These are phyloP conservation scores for Pestalotiopsis sp. DNA, from an alignment of 2,329 filamentous ascomycete genomes.

Conservation along the genomic window DNA sequence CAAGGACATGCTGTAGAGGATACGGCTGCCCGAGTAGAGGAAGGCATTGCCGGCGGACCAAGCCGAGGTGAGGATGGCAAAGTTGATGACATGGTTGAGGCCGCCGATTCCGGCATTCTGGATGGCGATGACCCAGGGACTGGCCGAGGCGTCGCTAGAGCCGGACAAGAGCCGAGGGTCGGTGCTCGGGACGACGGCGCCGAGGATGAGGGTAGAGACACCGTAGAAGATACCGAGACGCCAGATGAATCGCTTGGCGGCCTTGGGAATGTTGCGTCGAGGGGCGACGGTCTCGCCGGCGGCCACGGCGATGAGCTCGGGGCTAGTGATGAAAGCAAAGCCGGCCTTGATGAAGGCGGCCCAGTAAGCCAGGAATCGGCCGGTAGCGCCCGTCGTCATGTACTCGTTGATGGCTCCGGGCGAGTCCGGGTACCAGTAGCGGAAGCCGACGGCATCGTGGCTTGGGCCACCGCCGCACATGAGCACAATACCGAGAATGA, in stretches of 20 bases:
- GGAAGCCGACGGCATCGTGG: constrained; percentile 51
- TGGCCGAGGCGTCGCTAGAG: constrained; percentile 61
- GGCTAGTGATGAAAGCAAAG: constrained; percentile 64
- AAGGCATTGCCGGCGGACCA: constrained; percentile 65
- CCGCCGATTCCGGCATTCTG: constrained; percentile 64
- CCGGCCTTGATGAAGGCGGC: constrained; percentile 58
- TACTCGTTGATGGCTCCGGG: constrained; percentile 51
- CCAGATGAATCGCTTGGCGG: constrained; percentile 62
- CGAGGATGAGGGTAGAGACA: constrained; percentile 62
- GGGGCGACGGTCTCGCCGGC: constrained; percentile 68
- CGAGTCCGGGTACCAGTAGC: constrained; percentile 45
- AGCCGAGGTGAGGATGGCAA: constrained; percentile 67
- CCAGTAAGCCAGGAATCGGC: constrained; percentile 62
- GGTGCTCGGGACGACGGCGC: constrained; percentile 66
- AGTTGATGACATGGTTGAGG: constrained; percentile 70
- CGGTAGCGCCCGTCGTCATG: constrained; percentile 45
- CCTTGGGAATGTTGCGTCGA: constrained; percentile 67
- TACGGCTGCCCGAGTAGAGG: constrained; percentile 69
- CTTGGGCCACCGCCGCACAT: constrained; percentile 58
- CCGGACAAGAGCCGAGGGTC: constrained; percentile 61
- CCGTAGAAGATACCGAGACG: constrained; percentile 67
- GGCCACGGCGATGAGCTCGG: constrained; percentile 65
- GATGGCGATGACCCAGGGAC: constrained; percentile 70
- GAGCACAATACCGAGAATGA: constrained; percentile 58
- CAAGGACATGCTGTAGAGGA: constrained; percentile 69